Evolutionary conservation across 345 rosid species (phyloP).

Genomic region (Eucalyptus pauciflora): DNA sequence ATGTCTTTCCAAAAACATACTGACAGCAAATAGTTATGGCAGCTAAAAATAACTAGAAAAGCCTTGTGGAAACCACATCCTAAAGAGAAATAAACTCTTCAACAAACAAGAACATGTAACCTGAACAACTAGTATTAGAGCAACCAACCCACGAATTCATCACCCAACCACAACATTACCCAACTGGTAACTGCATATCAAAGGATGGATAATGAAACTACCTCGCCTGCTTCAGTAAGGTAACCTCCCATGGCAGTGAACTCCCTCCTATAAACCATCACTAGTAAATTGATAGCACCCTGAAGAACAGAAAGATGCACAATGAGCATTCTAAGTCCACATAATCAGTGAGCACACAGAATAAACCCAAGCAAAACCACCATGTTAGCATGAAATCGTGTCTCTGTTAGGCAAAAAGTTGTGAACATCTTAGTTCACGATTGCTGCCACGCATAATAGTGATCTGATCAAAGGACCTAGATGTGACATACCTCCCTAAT

Average conservation of each 20-base stretch:
- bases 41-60: not conserved
- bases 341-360: not conserved
- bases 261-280: slow-evolving; percentile 86
- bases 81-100: not conserved
- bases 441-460: not conserved
- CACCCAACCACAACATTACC: not conserved
- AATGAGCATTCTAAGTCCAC: not conserved
- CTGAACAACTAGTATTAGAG: not conserved
- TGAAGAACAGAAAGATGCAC: slow-evolving; percentile 16
- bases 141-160: not conserved
- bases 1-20: not conserved
- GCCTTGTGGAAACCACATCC: not conserved
- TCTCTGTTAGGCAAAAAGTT: not conserved
- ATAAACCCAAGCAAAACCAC: not conserved
- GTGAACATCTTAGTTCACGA: not conserved
- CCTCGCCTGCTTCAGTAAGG: slow-evolving; percentile 98
- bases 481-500: slow-evolving; percentile 71
- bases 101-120: not conserved
- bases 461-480: not conserved
- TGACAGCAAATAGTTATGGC: not conserved
- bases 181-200: not conserved
- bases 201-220: slow-evolving; percentile 8
- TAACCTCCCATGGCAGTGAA: slow-evolving; percentile 93
- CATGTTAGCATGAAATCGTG: not conserved
- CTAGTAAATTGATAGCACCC: slow-evolving; percentile 95